Evolutionary conservation across 139 green algal species (phyloP).

Genomic region (Raphidocelis subcapitata): DNA sequence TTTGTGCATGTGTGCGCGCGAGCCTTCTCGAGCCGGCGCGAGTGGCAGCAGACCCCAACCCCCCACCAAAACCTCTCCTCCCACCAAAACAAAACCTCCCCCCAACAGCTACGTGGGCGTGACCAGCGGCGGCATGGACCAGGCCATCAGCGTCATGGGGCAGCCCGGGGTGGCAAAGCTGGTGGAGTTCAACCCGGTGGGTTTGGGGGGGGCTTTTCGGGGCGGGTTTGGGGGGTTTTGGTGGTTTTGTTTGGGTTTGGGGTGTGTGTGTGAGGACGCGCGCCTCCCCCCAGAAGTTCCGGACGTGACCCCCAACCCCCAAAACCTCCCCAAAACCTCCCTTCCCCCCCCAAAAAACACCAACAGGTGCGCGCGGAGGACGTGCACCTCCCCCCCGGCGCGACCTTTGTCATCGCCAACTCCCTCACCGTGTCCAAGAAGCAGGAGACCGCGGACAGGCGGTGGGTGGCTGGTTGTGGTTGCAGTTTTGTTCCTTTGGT

Average conservation of each 20-base stretch:
- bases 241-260: too few species aligned
- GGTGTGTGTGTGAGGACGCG: too few species aligned
- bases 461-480: constrained; percentile 20
- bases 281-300: too few species aligned
- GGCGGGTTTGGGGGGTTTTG: too few species aligned
- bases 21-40: not conserved
- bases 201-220: too few species aligned
- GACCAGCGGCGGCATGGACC: constrained; percentile 95
- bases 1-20: not conserved
- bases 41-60: not conserved
- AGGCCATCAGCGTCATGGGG: constrained; percentile 95
- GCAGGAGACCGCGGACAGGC: constrained; percentile 75
- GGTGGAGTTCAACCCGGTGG: constrained; percentile 83
- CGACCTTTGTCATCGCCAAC: constrained; percentile 95
- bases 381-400: constrained; percentile 77
- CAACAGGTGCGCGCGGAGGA: constrained; percentile 79
- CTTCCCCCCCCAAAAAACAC: not conserved
- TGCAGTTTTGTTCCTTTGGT: too few species aligned
- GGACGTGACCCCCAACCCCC: too few species aligned
- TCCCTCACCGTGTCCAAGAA: constrained; percentile 92
- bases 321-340: too few species aligned
- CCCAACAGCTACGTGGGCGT: constrained; percentile 77
- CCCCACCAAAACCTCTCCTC: constrained; percentile 58
- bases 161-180: constrained; percentile 68
- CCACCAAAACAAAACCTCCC: too few species aligned